phyloP scores from a whole-genome alignment of 148 eudicot species.

The Silene uniflora region DNA sequence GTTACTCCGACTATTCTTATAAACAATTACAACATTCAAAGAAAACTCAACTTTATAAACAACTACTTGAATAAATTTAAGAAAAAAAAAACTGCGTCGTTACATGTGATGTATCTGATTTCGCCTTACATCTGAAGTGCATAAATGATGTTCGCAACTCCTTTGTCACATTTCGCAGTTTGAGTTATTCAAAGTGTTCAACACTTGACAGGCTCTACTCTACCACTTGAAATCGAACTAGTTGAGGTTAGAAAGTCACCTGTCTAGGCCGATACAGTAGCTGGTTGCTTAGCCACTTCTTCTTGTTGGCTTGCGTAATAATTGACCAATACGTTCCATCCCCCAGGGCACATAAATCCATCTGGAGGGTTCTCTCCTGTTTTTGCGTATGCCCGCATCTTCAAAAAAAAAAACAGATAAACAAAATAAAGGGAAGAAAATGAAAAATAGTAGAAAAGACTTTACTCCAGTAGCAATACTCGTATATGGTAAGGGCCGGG shows the following conservation, averaged over 20 bases:
- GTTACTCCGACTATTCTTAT: too few species aligned
- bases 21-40: background rate
- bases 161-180: too few species aligned
- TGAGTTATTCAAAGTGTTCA: too few species aligned
- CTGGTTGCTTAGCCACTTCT: conserved; percentile 45
- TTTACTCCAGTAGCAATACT: too few species aligned
- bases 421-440: too few species aligned
- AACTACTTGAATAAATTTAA: too few species aligned
- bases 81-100: too few species aligned
- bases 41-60: too few species aligned
- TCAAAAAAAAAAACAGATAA: conserved; percentile 17
- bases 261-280: conserved; percentile 32
- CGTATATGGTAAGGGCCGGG: too few species aligned
- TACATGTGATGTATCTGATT: background rate
- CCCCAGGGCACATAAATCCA: conserved; percentile 89
- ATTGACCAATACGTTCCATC: conserved; percentile 74
- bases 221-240: background rate
- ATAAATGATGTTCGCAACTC: too few species aligned
- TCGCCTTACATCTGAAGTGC: too few species aligned
- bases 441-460: too few species aligned
- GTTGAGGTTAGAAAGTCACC: background rate
- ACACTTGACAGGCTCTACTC: background rate
- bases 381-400: conserved; percentile 77
- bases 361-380: conserved; percentile 82
- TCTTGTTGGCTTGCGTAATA: conserved; percentile 65